Evolutionary conservation across 805 yeast species (phyloP).

Genomic region (Cyberlindnera mycetangii): DNA sequence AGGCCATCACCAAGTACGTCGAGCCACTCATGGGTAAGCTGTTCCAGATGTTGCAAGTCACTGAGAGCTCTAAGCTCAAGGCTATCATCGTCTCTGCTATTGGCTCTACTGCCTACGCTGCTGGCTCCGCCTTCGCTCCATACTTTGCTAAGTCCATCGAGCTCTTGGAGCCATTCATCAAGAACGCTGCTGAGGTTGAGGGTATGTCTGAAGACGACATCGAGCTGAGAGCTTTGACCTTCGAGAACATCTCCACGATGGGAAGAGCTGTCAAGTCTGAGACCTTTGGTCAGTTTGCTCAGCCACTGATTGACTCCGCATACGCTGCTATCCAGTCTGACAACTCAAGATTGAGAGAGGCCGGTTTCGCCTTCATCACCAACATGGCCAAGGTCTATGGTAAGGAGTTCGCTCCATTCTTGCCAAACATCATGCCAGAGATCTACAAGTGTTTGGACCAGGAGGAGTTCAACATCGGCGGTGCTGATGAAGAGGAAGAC

Average conservation of each 20-base stretch:
- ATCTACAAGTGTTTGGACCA: conserved; percentile 80
- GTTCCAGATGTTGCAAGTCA: conserved; percentile 75
- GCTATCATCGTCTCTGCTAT: conserved; percentile 89
- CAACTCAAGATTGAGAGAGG: conserved; percentile 84
- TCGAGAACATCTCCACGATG: conserved; percentile 92
- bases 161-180: conserved; percentile 77
- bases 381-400: conserved; percentile 95
- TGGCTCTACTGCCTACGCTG: conserved; percentile 95
- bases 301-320: conserved; percentile 86
- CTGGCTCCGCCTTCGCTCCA: conserved; percentile 85
- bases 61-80: conserved; percentile 68
- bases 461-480: conserved; percentile 73
- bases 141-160: conserved; percentile 80
- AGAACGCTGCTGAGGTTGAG: conserved; percentile 61
- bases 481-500: conserved; percentile 41
- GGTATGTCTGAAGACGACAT: conserved; percentile 86
- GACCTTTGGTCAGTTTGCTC: conserved; percentile 79
- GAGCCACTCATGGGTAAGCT: conserved; percentile 89
- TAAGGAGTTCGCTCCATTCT: conserved; percentile 81
- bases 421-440: conserved; percentile 79
- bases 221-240: conserved; percentile 86
- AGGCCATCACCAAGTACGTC: conserved; percentile 75
- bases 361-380: conserved; percentile 90
- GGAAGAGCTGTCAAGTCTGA: conserved; percentile 96
- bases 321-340: conserved; percentile 73